A percentile compares a stretch with the other conserved stretches of the same genome.
phyloP scores from a whole-genome alignment of 257 asterid genomes.

The Primulina tabacum region DNA sequence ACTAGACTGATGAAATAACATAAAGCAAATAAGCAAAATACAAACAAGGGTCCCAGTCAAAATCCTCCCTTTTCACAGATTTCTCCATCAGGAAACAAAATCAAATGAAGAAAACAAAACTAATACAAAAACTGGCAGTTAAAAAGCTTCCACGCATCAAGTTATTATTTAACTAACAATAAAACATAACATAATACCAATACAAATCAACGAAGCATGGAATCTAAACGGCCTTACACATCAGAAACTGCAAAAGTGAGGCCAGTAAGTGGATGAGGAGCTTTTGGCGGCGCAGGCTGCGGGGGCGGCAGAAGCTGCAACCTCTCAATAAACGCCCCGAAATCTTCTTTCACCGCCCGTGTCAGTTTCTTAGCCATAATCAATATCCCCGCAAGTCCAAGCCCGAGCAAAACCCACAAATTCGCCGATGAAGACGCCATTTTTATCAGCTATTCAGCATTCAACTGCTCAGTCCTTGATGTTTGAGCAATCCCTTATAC shows the following conservation, averaged over 20 bases:
- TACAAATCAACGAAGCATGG: not conserved
- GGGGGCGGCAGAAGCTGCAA: constrained; percentile 97
- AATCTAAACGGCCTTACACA: constrained; percentile 45
- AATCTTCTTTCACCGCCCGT: constrained; percentile 71
- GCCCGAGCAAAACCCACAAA: constrained; percentile 88
- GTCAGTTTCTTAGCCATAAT: constrained; percentile 79
- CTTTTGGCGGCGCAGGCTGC: constrained; percentile 97
- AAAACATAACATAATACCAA: constrained; percentile 2
- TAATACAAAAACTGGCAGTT: constrained; percentile 6
- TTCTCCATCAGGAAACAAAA: constrained; percentile 11
- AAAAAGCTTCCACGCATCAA: not conserved
- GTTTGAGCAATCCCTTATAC: not conserved
- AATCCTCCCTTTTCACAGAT: not conserved
- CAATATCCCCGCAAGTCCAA: constrained; percentile 91
- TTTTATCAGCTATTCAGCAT: constrained; percentile 14
- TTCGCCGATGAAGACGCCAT: constrained; percentile 79
- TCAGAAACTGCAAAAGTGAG: constrained; percentile 88
- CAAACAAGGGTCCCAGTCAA: not conserved
- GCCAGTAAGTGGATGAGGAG: constrained; percentile 88
- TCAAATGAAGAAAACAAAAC: not conserved
- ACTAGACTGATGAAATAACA: not conserved
- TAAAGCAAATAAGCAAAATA: not conserved
- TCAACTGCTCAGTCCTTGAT: constrained; percentile 9
- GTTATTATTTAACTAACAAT: not conserved
- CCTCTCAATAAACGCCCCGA: constrained; percentile 85